A percentile compares a stretch with the other conserved stretches of the same genome.
These are phyloP conservation scores for Chrysosphaeria jannelii DNA, from an alignment of 2,329 filamentous ascomycete genomes.

Conservation along the genomic window DNA sequence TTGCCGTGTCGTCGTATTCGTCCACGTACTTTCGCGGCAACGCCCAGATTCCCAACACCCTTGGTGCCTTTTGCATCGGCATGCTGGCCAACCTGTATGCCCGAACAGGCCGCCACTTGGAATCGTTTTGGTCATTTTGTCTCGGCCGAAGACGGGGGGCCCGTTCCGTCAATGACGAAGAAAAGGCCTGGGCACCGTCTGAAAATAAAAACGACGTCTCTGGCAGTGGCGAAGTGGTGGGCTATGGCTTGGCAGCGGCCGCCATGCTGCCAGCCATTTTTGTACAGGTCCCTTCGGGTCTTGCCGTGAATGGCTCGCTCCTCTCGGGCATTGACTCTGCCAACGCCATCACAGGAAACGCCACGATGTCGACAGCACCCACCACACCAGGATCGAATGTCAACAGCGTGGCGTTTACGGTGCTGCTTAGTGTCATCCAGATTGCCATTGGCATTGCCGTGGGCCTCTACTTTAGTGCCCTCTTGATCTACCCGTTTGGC, in stretches of 20 bases:
- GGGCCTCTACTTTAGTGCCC: conserved; percentile 23
- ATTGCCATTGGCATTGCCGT: conserved; percentile 32
- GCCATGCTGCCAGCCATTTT: conserved; percentile 74
- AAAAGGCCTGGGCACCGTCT: conserved; percentile 4
- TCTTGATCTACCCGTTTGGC: conserved; percentile 23
- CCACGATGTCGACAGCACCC: conserved; percentile 7
- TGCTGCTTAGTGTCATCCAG: conserved; percentile 26
- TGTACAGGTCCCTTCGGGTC: conserved; percentile 29
- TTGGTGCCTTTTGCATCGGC: conserved; percentile 48
- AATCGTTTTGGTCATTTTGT: conserved; percentile 22
- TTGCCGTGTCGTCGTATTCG: conserved; percentile 45
- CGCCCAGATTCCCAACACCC: conserved; percentile 44
- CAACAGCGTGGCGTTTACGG: conserved; percentile 19
- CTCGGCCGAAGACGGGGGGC: neutral
- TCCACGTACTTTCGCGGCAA: conserved; percentile 35
- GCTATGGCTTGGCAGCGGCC: conserved; percentile 55
- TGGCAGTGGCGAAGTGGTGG: conserved; percentile 14
- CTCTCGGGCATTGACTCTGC: conserved; percentile 25
- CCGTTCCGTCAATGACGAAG: neutral
- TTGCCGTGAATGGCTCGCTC: conserved; percentile 28
- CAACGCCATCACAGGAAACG: conserved; percentile 19
- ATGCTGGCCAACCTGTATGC: conserved; percentile 55
- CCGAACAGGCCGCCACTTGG: conserved; percentile 25
- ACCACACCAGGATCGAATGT: conserved; percentile 5
- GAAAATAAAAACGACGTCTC: conserved; percentile 4